Evolutionary conservation across 2,329 filamentous ascomycete species (phyloP).

Genomic region (Didymella keratinophila): DNA sequence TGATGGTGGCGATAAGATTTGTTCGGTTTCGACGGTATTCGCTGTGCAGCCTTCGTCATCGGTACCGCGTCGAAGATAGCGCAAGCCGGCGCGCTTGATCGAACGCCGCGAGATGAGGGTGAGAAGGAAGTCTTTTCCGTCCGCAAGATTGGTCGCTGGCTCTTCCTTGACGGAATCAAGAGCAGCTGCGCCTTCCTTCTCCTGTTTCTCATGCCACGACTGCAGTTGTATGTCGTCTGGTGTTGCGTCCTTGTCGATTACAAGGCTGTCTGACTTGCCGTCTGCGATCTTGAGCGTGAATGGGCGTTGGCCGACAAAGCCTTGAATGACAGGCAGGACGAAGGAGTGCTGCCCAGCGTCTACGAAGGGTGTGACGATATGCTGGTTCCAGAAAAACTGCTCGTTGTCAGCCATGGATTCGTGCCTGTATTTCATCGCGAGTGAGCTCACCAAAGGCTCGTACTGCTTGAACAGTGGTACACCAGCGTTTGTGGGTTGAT

Average conservation of each 20-base stretch:
- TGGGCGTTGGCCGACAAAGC: conserved; percentile 85
- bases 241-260: conserved; percentile 46
- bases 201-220: conserved; percentile 42
- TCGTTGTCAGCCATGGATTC: conserved; percentile 7
- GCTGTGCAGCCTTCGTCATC: conserved; percentile 89
- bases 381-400: conserved; percentile 88
- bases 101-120: conserved; percentile 92
- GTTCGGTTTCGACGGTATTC: conserved; percentile 94
- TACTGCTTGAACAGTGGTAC: conserved; percentile 74
- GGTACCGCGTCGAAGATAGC: conserved; percentile 88
- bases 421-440: background rate
- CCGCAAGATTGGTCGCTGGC: conserved; percentile 44
- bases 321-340: conserved; percentile 85
- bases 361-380: conserved; percentile 77
- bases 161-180: conserved; percentile 22
- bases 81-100: conserved; percentile 81
- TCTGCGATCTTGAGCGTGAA: conserved; percentile 73
- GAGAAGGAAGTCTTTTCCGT: conserved; percentile 69
- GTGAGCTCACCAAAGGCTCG: conserved; percentile 66
- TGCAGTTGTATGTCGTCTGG: conserved; percentile 48
- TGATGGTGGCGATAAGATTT: conserved; percentile 77
- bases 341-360: conserved; percentile 75
- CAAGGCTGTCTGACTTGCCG: conserved; percentile 39
- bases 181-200: conserved; percentile 33
- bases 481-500: conserved; percentile 54